Percentiles rank a stretch among this genome's conserved stretches.
Evolutionary conservation across 495 filamentous ascomycete genomes (phyloP).

Genomic region (Penicillium alfredii): DNA sequence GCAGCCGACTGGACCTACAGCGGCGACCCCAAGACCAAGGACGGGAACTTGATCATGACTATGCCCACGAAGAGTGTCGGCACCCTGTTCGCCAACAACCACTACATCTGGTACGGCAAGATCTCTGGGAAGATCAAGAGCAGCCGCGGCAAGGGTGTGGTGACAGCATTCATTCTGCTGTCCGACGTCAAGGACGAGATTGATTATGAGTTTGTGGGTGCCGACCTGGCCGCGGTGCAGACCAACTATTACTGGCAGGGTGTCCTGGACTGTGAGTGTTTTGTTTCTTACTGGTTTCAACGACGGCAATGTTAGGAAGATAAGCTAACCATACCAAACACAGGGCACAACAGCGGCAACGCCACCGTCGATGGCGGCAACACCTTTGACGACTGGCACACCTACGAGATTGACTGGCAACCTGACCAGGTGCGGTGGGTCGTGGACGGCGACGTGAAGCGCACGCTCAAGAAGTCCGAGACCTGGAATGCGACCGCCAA

Average conservation of each 20-base stretch:
- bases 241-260: slow-evolving; percentile 98
- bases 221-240: slow-evolving; percentile 69
- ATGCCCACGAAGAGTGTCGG: slow-evolving; percentile 78
- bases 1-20: slow-evolving; percentile 82
- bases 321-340: too few species aligned
- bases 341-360: slow-evolving; percentile 73
- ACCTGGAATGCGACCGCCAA: slow-evolving; percentile 83
- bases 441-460: slow-evolving; percentile 70
- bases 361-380: slow-evolving; percentile 54
- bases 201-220: slow-evolving; percentile 90
- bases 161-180: slow-evolving; percentile 92
- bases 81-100: slow-evolving; percentile 80
- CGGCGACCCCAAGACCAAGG: slow-evolving; percentile 60
- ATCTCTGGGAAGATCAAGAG: slow-evolving; percentile 83
- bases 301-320: too few species aligned
- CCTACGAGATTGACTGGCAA: slow-evolving; percentile 90
- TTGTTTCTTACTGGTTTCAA: too few species aligned
- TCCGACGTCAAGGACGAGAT: slow-evolving; percentile 97
- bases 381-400: slow-evolving; percentile 76
- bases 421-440: slow-evolving; percentile 80
- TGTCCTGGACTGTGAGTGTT: slow-evolving; percentile 80
- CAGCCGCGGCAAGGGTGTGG: slow-evolving; percentile 76
- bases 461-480: slow-evolving; percentile 62
- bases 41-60: slow-evolving; percentile 66
- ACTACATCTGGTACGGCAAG: slow-evolving; percentile 97